A percentile compares a stretch with the other conserved stretches of the same genome.
These are phyloP conservation scores for Boeremia lycopersici DNA, from an alignment of 2,329 filamentous ascomycete species.

Conservation along the genomic window DNA sequence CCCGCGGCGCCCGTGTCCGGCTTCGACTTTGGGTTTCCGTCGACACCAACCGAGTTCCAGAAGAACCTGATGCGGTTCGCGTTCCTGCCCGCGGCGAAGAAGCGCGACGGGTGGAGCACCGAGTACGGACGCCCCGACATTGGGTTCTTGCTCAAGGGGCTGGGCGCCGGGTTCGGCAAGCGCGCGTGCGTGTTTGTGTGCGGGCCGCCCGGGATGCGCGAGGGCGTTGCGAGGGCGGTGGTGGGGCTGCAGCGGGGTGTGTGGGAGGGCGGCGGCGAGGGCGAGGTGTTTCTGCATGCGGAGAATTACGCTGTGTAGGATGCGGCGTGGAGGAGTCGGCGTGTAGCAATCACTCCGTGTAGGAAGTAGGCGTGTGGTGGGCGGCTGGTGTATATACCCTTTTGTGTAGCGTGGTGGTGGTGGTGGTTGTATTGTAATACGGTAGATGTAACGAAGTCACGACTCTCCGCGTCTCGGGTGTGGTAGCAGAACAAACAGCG, in stretches of 20 bases:
- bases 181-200: slow-evolving; percentile 92
- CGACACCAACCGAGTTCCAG: slow-evolving; percentile 84
- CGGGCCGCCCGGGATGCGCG: slow-evolving; percentile 83
- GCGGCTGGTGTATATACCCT: too few relatives aligned
- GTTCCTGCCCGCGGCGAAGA: slow-evolving; percentile 66
- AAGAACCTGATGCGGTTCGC: slow-evolving; percentile 90
- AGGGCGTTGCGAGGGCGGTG: slow-evolving; percentile 85
- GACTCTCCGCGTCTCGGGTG: too few relatives aligned
- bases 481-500: too few relatives aligned
- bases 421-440: too few relatives aligned
- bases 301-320: slow-evolving; percentile 94
- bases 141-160: slow-evolving; percentile 81
- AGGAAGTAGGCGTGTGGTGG: too few relatives aligned
- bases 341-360: too few relatives aligned
- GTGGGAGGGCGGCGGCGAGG: slow-evolving; percentile 75
- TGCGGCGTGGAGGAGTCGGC: too few relatives aligned
- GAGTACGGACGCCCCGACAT: slow-evolving; percentile 92
- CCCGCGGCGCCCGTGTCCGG: slow-evolving; percentile 28
- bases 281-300: slow-evolving; percentile 92
- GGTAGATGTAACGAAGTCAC: too few relatives aligned
- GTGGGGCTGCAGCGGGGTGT: slow-evolving; percentile 82
- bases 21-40: slow-evolving; percentile 72
- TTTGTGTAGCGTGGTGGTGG: too few relatives aligned
- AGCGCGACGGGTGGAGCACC: slow-evolving; percentile 80
- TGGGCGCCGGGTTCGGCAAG: slow-evolving; percentile 80